Base-by-base conservation (phyloP, 169 alveolate species). In the Cystoisospora suis region DNA sequence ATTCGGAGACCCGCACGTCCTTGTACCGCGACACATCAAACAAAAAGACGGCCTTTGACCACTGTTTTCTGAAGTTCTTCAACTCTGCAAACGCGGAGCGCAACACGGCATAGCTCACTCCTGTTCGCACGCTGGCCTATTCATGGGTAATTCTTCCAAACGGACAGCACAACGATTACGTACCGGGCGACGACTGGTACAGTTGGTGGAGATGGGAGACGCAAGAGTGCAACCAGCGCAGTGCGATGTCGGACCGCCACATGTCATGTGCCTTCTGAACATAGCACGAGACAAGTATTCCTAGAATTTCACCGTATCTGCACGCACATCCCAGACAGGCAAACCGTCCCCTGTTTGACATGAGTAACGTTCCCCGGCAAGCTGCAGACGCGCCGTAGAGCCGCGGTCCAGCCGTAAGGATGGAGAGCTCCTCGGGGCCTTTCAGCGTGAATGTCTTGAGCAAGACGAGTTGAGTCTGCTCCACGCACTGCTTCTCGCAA, bases 171-270 rank as follows among this genome's bases (percentile, higher is more conserved):
- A 27, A 6, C 47, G 59, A 44, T 23, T 44, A 65, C 58, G 44
- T 45, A 65, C 90, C 70, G 40, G 75, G n/a, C 0, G 72, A 12
- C 42, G 65, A 44, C 42, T 7, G 15, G 79, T 70, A 86, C n/a
- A 86, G 44, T 9, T 27, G 49, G n/a, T 9, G 38, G 49, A 86
- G 70, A 29, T 86, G 90, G 9, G 72, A 81, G 2, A 83, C 56
- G 44, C 90, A 86, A 0, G 81, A 34, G 36, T 86, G 90, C 46
- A 86, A 83, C 90, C 81, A 61, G 4, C 83, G 81, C 46, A 44
- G 27, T 44, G 69, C 83, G 23, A 27, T 29, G 3, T 44, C 72
- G 27, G 85, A 59, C 61, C 46, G 34, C 90, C 90, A 86, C 56
- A 86, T 9, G 34, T 61, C 90, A 72, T 40, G 40, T 56, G 53